Evolutionary conservation across 2,329 filamentous ascomycete genomes (phyloP).

Genomic region (Chalaropsis thielavioides): DNA sequence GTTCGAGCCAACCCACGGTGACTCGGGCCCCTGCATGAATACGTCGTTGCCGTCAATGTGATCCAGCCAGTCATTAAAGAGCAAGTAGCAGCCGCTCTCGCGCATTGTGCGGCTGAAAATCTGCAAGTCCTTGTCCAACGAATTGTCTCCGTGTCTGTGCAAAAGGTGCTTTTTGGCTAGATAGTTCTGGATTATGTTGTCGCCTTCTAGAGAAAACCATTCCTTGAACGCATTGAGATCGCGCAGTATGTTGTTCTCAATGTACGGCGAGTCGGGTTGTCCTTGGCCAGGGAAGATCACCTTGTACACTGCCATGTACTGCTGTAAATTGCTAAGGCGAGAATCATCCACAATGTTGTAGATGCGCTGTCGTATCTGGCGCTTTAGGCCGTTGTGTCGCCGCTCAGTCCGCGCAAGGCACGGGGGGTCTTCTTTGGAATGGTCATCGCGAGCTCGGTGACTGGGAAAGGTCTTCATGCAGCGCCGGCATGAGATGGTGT

Average conservation of each 20-base stretch:
- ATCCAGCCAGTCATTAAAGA: conserved; percentile 8
- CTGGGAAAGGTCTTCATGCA: conserved; percentile 14
- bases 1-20: conserved; percentile 1
- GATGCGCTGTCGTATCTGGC: not conserved
- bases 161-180: not conserved
- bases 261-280: not conserved
- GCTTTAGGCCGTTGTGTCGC: conserved; percentile 9
- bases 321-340: not conserved
- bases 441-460: conserved; percentile 7
- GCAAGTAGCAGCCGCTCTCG: conserved; percentile 4
- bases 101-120: conserved; percentile 7
- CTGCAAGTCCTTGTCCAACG: not conserved
- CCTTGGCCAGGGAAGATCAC: conserved; percentile 2
- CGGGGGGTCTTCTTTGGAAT: conserved; percentile 12
- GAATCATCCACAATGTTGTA: conserved; percentile 2
- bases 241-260: conserved; percentile 2
- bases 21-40: conserved; percentile 3
- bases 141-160: not conserved
- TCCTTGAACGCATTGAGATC: conserved; percentile 9
- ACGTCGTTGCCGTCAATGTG: not conserved
- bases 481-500: conserved; percentile 13
- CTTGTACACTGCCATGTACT: conserved; percentile 2
- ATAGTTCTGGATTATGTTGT: not conserved
- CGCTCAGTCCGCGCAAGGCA: not conserved
- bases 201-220: not conserved